Evolutionary conservation across 495 filamentous ascomycete genomes (phyloP).

Genomic region (Aspergillus diversus): DNA sequence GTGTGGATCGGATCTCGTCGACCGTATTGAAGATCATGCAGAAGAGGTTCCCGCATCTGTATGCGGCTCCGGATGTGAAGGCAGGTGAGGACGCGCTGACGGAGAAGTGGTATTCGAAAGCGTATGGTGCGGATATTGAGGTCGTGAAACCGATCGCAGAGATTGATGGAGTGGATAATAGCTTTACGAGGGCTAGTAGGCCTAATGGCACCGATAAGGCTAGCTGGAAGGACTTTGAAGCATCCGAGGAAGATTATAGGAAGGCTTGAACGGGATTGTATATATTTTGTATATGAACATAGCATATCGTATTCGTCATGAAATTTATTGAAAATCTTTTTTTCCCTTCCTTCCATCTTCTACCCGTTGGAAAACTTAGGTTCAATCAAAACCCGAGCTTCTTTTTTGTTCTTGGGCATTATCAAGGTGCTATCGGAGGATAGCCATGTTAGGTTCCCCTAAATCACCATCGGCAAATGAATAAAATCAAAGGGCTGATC

Average conservation of each 20-base stretch:
- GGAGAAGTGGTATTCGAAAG: constrained; percentile 46
- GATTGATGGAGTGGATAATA: constrained; percentile 45
- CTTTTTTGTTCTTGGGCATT: no score
- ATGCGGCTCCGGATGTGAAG: constrained; percentile 25
- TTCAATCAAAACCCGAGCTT: no score
- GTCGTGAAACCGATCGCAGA: constrained; percentile 42
- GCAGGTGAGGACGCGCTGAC: constrained; percentile 32
- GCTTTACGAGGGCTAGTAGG: constrained; percentile 44
- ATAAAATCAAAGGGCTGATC: background rate
- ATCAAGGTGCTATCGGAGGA: no score
- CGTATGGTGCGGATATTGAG: constrained; percentile 45
- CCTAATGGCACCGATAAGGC: constrained; percentile 45
- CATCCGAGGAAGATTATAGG: constrained; percentile 32
- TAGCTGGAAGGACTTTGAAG: constrained; percentile 41
- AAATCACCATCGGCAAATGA: background rate
- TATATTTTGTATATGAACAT: no score
- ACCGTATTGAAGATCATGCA: constrained; percentile 67
- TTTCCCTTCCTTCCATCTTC: no score
- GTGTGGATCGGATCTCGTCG: constrained; percentile 71
- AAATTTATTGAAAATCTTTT: no score
- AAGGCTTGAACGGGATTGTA: constrained; percentile 3
- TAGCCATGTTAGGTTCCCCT: no score
- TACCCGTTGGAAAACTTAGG: no score
- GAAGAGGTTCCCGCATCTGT: constrained; percentile 46
- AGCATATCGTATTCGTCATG: no score